Base-by-base conservation (phyloP, 108 stramenopile species). In the Cyclostephanos tholiformis region DNA sequence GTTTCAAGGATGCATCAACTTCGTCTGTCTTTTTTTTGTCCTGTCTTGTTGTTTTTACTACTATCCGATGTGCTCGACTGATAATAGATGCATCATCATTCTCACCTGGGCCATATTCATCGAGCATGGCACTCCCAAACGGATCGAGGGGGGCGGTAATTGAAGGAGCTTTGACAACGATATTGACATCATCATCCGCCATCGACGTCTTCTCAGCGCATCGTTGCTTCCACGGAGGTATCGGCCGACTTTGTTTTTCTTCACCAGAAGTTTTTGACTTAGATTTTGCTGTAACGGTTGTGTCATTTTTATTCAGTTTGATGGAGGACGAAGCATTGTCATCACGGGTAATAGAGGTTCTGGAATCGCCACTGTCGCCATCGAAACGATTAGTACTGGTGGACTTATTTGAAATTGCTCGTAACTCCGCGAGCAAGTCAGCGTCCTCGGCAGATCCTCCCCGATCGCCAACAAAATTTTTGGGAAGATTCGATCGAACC, bases 401-500 rank as follows among this genome's bases (percentile, higher is more conserved):
- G 10, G 77, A 72, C 39, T 86, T 82, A 30, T 74, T 76, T 20
- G 93, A 95, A 27, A 95, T 79, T 0, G 78, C 89, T 50, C 83
- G 67, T 35, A 92, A 50, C 57, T 81, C 65, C 1, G 91, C 90
- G 58, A 91, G 60, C 30, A 93, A 61, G 52, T 91, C 91, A 50
- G 88, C 87, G 68, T 95, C 94, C 35, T 95, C 82, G n/a, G 93
- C 93, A 38, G 82, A 32, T 0, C 93, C 93, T 60, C 93, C 93
- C 41, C 90, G 86, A 36, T 90, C 90, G 14, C 93, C 92, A 32
- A 66, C 66, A 60, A 91, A 94, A 9, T 86, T 94, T 13, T 74
- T 84, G 32, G 85, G 74, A 14, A 79, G 69, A 43, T 59, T 48
- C 27, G 84, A 82, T 61, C 86, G 84, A 57, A 86, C 23, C 6